A percentile compares a stretch with the other conserved stretches of the same genome.
These are phyloP conservation scores for Pestalotiopsis sp. DNA, from an alignment of 2,329 filamentous ascomycete species.

Conservation along the genomic window DNA sequence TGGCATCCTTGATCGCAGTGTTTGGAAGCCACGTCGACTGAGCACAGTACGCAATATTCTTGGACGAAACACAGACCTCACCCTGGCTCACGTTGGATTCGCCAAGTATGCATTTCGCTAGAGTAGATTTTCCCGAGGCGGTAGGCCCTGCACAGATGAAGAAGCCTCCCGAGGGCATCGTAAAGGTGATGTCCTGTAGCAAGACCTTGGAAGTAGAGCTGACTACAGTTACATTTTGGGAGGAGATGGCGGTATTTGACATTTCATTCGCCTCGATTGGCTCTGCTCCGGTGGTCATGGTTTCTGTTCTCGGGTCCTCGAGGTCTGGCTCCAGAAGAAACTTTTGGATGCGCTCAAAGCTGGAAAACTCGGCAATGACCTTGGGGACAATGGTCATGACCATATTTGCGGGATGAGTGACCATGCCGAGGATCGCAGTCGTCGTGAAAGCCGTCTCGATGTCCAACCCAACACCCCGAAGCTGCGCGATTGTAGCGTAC, in stretches of 20 bases:
- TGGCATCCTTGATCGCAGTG: conserved; percentile 31
- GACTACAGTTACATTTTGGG: neutral
- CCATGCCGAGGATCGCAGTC: conserved; percentile 35
- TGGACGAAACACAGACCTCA: conserved; percentile 24
- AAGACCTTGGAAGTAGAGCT: neutral
- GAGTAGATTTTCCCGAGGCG: conserved; percentile 27
- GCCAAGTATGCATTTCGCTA: conserved; percentile 22
- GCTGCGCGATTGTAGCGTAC: conserved; percentile 29
- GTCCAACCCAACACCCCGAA: conserved; percentile 25
- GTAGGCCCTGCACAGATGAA: conserved; percentile 25
- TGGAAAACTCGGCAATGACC: conserved; percentile 30
- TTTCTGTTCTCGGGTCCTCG: neutral
- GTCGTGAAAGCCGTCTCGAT: conserved; percentile 40
- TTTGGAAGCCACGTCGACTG: conserved; percentile 39
- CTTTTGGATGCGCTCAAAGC: conserved; percentile 37
- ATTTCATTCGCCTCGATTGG: neutral
- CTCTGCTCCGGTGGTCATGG: neutral
- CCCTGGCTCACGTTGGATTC: conserved; percentile 23
- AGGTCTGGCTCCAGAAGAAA: conserved; percentile 27
- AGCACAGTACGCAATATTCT: conserved; percentile 34
- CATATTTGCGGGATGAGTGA: conserved; percentile 44
- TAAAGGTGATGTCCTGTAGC: conserved; percentile 22
- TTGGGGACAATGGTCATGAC: conserved; percentile 41
- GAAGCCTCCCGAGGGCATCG: conserved; percentile 22
- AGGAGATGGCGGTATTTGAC: neutral